These are phyloP conservation scores for Colletotrichum sp. DNA, from an alignment of 2,329 filamentous ascomycete species.

Conservation along the genomic window DNA sequence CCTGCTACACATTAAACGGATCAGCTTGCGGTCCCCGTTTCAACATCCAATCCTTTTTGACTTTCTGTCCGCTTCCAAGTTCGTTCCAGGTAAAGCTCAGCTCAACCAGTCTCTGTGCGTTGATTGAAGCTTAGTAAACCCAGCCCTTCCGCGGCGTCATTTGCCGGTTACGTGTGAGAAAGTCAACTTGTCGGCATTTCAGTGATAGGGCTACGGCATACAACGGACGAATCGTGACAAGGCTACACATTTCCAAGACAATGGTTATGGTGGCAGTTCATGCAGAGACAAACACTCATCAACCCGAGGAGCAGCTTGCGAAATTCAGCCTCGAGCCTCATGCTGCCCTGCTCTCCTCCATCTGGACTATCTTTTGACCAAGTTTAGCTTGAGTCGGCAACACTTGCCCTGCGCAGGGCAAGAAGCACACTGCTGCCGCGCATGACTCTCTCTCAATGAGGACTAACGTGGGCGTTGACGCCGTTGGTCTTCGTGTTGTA, in stretches of 20 bases:
- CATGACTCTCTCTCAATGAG: not conserved
- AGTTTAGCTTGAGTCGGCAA: not conserved
- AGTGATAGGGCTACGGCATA: not conserved
- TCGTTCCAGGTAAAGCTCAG: not conserved
- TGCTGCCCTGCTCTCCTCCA: not conserved
- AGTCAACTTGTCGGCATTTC: not conserved
- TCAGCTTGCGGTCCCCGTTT: not conserved
- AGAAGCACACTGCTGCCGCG: not conserved
- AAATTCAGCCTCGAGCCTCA: not conserved
- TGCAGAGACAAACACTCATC: not conserved
- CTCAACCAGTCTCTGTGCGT: not conserved
- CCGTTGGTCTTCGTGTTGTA: constrained; percentile 30
- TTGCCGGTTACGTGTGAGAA: not conserved
- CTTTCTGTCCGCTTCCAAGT: not conserved
- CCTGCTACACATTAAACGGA: not conserved
- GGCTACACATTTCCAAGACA: not conserved
- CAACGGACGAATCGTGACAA: not conserved
- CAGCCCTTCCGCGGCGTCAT: not conserved
- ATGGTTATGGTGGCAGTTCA: not conserved
- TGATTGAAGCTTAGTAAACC: not conserved
- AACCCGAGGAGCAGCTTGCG: not conserved
- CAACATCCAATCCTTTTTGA: not conserved
- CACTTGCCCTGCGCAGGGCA: not conserved
- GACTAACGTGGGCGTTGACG: not conserved
- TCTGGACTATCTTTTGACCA: not conserved